Base-by-base conservation (phyloP, 352 stramenopile species). In the Pseudoperonospora humuli region DNA sequence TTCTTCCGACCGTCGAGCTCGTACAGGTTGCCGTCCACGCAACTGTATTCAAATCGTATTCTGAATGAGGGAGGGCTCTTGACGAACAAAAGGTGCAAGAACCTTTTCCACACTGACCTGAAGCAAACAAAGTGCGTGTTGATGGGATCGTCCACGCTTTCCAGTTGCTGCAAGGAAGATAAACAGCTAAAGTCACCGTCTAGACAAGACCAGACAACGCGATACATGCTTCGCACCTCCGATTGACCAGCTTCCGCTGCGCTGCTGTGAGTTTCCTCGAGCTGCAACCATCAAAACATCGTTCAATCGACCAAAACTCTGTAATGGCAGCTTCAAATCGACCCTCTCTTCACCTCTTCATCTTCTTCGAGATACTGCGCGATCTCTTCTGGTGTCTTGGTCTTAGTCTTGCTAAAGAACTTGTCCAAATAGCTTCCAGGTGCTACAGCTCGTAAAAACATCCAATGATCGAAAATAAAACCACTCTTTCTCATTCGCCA, bases 71-170 rank as follows among this genome's bases (percentile, higher is more conserved):
- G 15, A 14, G 20, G 15, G 14, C 33, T 13, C 14, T 21, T 20
- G 5, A 11, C 6, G 25, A 14, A 10, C 7, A 33, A 21, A 11
- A 33, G 14, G n/a, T 24, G 25, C 6, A 43, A 14, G 27, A 17
- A 19, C 13, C 7, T 27, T 15, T 39, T 10, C 7, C 10, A 14
- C 14, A 31, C 2, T 28, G 10, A 87, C 60, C 91, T 95, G 58
- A 98, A 96, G 54, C 87, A 96, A 21, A 98, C 73, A 43, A 98
- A 98, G 64, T 98, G 95, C n/a, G 93, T 98, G 51, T 96, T 80
- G 54, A 98, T 83, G 6, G 87, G 75, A 39, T 98, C 92, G 25
- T 97, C 78, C 13, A 96, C 68, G 36, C 74, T 70, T 29, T 91
- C 78, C 38, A 96, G 57, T 82, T 93, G 81, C 79, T 93, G 38